These are phyloP conservation scores for Mucor irregularis DNA, from an alignment of 371 early-diverging fungal species.

Conservation along the genomic window DNA sequence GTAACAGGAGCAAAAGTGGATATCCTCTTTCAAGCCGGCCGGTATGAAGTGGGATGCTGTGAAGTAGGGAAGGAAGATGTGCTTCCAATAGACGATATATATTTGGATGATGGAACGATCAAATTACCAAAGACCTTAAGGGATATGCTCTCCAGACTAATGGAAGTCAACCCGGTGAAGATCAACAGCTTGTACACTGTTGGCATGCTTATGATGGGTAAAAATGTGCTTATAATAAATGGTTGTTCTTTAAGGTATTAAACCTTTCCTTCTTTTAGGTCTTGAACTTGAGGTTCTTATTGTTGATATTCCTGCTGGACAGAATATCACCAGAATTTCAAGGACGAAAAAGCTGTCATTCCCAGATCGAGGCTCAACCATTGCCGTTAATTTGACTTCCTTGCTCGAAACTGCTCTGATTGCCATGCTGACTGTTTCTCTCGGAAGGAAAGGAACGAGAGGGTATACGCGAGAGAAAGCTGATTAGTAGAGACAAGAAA, in stretches of 20 bases:
- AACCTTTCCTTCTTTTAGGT: slow-evolving; percentile 1
- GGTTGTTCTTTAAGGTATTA: not conserved
- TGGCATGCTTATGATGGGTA: slow-evolving; percentile 11
- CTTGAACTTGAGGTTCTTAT: slow-evolving; percentile 6
- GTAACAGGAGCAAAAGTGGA: slow-evolving; percentile 9
- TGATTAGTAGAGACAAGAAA: too few relatives aligned
- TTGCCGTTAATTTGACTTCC: slow-evolving; percentile 1
- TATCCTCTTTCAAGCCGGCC: slow-evolving; percentile 3
- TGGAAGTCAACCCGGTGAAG: not conserved
- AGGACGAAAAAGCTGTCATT: not conserved
- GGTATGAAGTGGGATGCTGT: slow-evolving; percentile 7
- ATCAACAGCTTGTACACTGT: slow-evolving; percentile 1
- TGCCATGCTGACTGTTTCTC: too few relatives aligned
- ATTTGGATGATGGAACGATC: slow-evolving; percentile 6
- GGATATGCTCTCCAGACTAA: slow-evolving; percentile 8
- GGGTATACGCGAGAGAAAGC: too few relatives aligned
- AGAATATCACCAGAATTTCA: slow-evolving; percentile 1
- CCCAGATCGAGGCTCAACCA: not conserved
- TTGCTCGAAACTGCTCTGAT: slow-evolving; percentile 1
- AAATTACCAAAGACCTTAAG: slow-evolving; percentile 9
- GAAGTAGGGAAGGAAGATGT: slow-evolving; percentile 14
- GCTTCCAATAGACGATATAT: slow-evolving; percentile 11
- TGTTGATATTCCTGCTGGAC: slow-evolving; percentile 3
- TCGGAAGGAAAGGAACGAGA: too few relatives aligned
- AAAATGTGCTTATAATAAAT: not conserved